A percentile compares a stretch with the other conserved stretches of the same genome.
These are phyloP conservation scores for Gomphus bonarii DNA, from an alignment of 1,284 basidiomycete genomes.

Conservation along the genomic window DNA sequence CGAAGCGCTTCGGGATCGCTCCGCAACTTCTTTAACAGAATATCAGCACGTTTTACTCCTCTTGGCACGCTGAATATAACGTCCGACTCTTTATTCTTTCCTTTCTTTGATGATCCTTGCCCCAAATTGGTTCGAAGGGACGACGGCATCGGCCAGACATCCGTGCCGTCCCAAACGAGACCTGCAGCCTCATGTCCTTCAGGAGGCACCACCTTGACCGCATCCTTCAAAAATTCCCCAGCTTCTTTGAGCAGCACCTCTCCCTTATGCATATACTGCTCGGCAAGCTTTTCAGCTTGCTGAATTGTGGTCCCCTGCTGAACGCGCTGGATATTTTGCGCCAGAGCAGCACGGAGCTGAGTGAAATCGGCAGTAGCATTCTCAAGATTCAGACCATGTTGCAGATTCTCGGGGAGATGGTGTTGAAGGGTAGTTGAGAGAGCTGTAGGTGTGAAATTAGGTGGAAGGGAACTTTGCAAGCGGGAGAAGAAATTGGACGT, in stretches of 20 bases:
- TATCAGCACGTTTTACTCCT: conserved; percentile 67
- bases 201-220: conserved; percentile 84
- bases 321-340: conserved; percentile 62
- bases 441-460: conserved; percentile 34
- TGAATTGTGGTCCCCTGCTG: conserved; percentile 55
- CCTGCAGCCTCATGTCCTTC: conserved; percentile 35
- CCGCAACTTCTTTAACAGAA: conserved; percentile 62
- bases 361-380: conserved; percentile 54
- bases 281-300: conserved; percentile 47
- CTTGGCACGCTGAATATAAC: conserved; percentile 34
- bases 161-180: conserved; percentile 64
- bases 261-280: conserved; percentile 65
- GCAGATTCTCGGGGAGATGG: conserved; percentile 31
- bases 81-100: conserved; percentile 32
- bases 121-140: conserved; percentile 15
- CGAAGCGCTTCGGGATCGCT: conserved; percentile 69
- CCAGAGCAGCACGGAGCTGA: conserved; percentile 53
- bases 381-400: conserved; percentile 53
- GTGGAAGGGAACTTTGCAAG: conserved; percentile 60
- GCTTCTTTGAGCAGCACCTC: conserved; percentile 67
- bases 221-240: conserved; percentile 68
- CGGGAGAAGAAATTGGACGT: conserved; percentile 47
- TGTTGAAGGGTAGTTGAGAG: conserved; percentile 52
- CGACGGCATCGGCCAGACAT: conserved; percentile 66
- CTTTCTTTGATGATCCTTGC: conserved; percentile 22